A percentile compares a stretch with the other conserved stretches of the same genome.
Conservation (phyloP, 2,329 filamentous ascomycete genomes). For the Colletotrichum camelliae region DNA sequence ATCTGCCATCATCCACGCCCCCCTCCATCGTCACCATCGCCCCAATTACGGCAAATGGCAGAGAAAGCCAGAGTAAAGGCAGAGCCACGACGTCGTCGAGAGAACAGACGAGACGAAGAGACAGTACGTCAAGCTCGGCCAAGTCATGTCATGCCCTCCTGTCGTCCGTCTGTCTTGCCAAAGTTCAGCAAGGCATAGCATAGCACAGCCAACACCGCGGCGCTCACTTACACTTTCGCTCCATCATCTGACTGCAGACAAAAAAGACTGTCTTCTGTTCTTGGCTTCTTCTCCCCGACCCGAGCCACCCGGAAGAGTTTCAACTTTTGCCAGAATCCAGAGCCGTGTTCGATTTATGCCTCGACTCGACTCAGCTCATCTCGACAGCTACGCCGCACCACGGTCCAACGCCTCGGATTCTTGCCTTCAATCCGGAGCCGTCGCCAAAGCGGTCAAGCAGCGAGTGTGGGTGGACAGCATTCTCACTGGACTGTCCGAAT, state of each 20-base stretch:
- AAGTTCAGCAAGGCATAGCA: neutral
- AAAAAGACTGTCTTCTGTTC: neutral
- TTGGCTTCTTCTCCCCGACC: neutral
- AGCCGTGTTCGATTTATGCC: neutral
- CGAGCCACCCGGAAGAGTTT: constrained; percentile 3
- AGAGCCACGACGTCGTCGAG: neutral
- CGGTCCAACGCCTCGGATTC: constrained; percentile 2
- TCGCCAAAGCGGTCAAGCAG: constrained; percentile 13
- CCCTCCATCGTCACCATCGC: constrained; percentile 6
- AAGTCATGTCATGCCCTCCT: neutral
- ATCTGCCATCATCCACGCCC: neutral
- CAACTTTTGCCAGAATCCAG: neutral
- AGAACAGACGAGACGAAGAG: constrained; percentile 12
- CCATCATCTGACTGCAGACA: neutral
- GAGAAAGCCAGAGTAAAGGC: constrained; percentile 2
- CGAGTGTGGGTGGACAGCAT: neutral
- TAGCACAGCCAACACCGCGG: neutral
- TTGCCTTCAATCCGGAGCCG: neutral
- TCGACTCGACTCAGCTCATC: neutral
- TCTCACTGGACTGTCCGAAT: neutral
- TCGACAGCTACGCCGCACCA: neutral
- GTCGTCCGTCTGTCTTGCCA: neutral
- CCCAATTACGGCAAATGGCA: constrained; percentile 17
- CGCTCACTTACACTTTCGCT: constrained; percentile 17
- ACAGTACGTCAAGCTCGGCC: neutral